These are phyloP conservation scores for Knufia petricola DNA, from an alignment of 2,329 filamentous ascomycete species.

Conservation along the genomic window DNA sequence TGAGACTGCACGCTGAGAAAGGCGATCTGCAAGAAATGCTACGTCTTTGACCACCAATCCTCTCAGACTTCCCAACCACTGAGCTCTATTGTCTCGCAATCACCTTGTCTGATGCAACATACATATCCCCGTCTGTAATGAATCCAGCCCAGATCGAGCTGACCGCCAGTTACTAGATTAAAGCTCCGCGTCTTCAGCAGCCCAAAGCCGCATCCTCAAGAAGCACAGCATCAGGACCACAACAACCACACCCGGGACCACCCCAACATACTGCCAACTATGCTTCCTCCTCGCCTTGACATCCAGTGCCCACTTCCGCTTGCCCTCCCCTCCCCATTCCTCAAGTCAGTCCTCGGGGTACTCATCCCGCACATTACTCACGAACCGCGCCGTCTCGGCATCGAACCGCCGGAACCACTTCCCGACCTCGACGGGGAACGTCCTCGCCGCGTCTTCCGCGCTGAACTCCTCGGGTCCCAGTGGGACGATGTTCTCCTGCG, in stretches of 20 bases:
- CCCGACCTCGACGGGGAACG: slow-evolving; percentile 46
- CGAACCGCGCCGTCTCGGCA: slow-evolving; percentile 53
- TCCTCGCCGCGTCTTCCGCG: slow-evolving; percentile 30
- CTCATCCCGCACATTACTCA: slow-evolving; percentile 73
- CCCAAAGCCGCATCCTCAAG: background rate
- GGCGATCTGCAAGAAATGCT: slow-evolving; percentile 11
- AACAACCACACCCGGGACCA: background rate
- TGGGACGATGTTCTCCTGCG: slow-evolving; percentile 71
- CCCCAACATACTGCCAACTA: no score
- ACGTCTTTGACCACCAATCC: background rate
- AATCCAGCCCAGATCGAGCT: background rate
- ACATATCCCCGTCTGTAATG: no score
- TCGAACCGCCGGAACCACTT: slow-evolving; percentile 87
- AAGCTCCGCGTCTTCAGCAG: background rate
- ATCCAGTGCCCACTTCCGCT: background rate
- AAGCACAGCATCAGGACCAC: background rate
- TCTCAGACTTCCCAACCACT: background rate
- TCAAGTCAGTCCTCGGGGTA: slow-evolving; percentile 67
- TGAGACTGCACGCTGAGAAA: slow-evolving; percentile 20
- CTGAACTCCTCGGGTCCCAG: slow-evolving; percentile 44
- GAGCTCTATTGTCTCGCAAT: no score
- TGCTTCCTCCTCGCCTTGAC: background rate
- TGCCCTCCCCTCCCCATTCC: background rate
- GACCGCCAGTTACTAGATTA: no score
- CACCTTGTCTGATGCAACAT: no score